Percentiles rank a stretch among this genome's conserved stretches.
These are phyloP conservation scores for Trichoderma asperelloides DNA, from an alignment of 495 filamentous ascomycete genomes.

Conservation along the genomic window DNA sequence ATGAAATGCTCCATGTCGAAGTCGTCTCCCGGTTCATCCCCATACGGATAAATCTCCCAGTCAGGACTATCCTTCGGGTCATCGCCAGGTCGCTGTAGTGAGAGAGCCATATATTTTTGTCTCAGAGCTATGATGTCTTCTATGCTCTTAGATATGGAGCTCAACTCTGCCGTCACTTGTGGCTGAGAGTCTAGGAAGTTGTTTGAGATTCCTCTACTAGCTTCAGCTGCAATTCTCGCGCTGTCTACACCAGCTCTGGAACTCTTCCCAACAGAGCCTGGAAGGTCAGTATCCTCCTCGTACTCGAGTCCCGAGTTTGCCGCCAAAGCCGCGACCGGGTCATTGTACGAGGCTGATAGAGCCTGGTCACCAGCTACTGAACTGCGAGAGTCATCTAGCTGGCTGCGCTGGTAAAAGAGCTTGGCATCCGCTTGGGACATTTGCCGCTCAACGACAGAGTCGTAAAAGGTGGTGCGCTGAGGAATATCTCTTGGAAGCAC, in stretches of 20 bases:
- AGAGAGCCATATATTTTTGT: slow-evolving; percentile 82
- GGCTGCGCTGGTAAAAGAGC: slow-evolving; percentile 87
- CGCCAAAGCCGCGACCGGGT: background rate
- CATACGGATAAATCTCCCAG: slow-evolving; percentile 87
- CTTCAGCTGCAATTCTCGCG: slow-evolving; percentile 12
- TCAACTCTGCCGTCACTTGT: slow-evolving; percentile 70
- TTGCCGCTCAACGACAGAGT: slow-evolving; percentile 81
- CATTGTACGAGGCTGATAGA: background rate
- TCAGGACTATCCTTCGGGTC: slow-evolving; percentile 78
- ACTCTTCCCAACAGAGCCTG: background rate
- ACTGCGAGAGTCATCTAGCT: slow-evolving; percentile 40
- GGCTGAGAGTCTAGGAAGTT: slow-evolving; percentile 23
- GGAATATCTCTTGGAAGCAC: slow-evolving; percentile 68
- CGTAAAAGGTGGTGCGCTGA: slow-evolving; percentile 73
- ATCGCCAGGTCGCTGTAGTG: slow-evolving; percentile 65
- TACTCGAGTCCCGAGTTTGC: background rate
- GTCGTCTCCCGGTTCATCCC: slow-evolving; percentile 68
- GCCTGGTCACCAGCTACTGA: background rate
- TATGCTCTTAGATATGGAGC: slow-evolving; percentile 78
- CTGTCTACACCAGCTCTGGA: slow-evolving; percentile 11
- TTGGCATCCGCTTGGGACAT: slow-evolving; percentile 88
- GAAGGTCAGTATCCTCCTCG: background rate
- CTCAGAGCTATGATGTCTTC: slow-evolving; percentile 75
- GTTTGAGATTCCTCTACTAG: slow-evolving; percentile 12
- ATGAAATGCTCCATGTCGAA: slow-evolving; percentile 71